Evolutionary conservation across 768 basidiomycete species (phyloP), one percentile per base, ranked within the genome.

Genomic region (Leccinum boreale): DNA sequence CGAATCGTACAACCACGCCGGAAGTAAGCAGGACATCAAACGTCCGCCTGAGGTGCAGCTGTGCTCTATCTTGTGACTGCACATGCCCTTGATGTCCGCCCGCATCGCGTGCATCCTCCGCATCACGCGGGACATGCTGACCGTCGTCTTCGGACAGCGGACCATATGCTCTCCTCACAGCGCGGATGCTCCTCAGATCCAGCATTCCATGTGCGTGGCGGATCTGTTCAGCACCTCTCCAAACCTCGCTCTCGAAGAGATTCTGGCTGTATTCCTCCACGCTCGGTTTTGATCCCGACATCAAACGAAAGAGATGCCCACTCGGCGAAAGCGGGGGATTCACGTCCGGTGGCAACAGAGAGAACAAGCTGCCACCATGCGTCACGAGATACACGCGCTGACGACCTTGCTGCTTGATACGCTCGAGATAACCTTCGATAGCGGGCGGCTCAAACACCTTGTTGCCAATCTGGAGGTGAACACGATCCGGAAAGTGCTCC

Each of bases 381-480:
- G 84, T 83, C 26, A 81, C 74, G 39, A 94, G 77, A 72, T 94
- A 95, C 14, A 88, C 65, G 4, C 78, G 77, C 56, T 88, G 82
- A 53, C 79, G 84, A 28, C 70, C 68, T 62, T 82, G 84, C 3
- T 84, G 79, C 60, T 77, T 80, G 64, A 91, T 79, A 49, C 86
- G 85, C 58, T 90, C 82, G 45, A 95, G 75, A 72, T 90, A 97
- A 3, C 95, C 95, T 73, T 98, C 95, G 49, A 96, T 77, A 0
- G 84, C 81, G 0, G 87, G 85, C 2, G 95, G 95, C 64, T 95
- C 92, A 33, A 81, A 72, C 17, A 94, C 67, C 36, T 70, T 74
- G 15, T 71, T 78, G 10, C 79, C 80, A 51, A 49, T 75, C 19
- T 58, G 54, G 36, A 79, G 65, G 61, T 76, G 76, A 50, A 82